A percentile compares a stretch with the other conserved stretches of the same genome.
phyloP scores from a whole-genome alignment of 2,329 filamentous ascomycete species.

The Lizonia empirigonia region DNA sequence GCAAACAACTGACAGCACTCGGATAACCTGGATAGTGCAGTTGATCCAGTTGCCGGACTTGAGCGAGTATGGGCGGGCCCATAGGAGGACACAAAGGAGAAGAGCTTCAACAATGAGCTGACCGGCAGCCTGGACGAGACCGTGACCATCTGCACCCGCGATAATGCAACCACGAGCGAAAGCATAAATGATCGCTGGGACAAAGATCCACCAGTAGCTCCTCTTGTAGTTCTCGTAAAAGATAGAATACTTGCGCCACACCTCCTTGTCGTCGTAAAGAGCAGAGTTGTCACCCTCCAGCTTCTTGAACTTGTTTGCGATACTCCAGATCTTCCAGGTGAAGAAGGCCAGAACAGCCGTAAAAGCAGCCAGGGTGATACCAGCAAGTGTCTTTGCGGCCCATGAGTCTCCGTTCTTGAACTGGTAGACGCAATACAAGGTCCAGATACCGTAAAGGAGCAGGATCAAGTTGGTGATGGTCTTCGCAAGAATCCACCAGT shows the following conservation, averaged over 20 bases:
- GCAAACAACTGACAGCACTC: constrained; percentile 85
- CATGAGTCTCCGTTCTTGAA: constrained; percentile 93
- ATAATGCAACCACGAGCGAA: constrained; percentile 87
- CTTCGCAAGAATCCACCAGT: constrained; percentile 90
- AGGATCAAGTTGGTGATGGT: constrained; percentile 90
- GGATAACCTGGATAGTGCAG: constrained; percentile 85
- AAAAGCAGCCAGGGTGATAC: constrained; percentile 78
- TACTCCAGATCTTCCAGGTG: constrained; percentile 78
- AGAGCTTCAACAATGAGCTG: constrained; percentile 81
- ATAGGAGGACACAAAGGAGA: constrained; percentile 79
- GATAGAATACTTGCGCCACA: constrained; percentile 93
- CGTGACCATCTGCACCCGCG: constrained; percentile 83
- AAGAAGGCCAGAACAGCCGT: constrained; percentile 83
- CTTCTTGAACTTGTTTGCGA: constrained; percentile 75
- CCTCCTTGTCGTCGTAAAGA: constrained; percentile 86
- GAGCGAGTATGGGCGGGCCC: constrained; percentile 84
- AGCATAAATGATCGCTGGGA: constrained; percentile 87
- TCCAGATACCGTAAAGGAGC: constrained; percentile 92
- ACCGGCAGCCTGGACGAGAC: constrained; percentile 77
- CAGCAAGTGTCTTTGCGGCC: constrained; percentile 85
- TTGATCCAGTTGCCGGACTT: constrained; percentile 92
- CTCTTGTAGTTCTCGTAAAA: constrained; percentile 98
- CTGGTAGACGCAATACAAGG: constrained; percentile 93
- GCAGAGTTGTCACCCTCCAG: constrained; percentile 72
- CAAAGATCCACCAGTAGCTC: constrained; percentile 95